Evolutionary conservation across 371 early-diverging fungal genomes (phyloP).

Genomic region (Lichtheimia ornata): DNA sequence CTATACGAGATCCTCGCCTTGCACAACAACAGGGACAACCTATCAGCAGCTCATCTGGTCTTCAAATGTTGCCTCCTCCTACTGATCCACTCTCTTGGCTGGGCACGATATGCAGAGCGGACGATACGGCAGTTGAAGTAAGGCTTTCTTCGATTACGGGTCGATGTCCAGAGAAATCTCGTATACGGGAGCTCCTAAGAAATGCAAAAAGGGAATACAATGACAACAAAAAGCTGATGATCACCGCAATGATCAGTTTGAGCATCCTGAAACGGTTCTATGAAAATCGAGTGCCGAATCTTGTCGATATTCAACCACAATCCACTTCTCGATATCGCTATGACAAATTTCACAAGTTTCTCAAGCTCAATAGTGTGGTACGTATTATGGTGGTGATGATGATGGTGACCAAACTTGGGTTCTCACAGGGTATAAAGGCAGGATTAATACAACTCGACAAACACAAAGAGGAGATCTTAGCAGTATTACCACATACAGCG

Average conservation of each 20-base stretch:
- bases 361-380: slow-evolving; percentile 14
- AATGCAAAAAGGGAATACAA: neutral
- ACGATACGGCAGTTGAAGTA: neutral
- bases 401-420: no score
- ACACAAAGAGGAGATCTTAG: slow-evolving; percentile 5
- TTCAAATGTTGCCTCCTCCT: neutral
- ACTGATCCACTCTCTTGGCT: slow-evolving; percentile 1
- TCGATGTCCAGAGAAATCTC: neutral
- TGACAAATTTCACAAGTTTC: slow-evolving; percentile 13
- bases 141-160: neutral
- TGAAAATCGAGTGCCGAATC: neutral
- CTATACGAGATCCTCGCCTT: neutral
- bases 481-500: slow-evolving; percentile 2
- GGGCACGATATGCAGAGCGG: neutral
- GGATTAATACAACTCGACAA: slow-evolving; percentile 13
- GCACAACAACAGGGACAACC: neutral
- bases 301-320: neutral
- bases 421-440: neutral
- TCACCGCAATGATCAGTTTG: slow-evolving; percentile 6
- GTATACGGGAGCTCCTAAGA: slow-evolving; percentile 2
- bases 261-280: slow-evolving; percentile 1
- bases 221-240: neutral
- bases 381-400: neutral
- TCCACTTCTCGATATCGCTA: neutral
- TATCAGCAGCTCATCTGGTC: neutral